Percentiles rank a stretch among this genome's conserved stretches.
Evolutionary conservation across 495 filamentous ascomycete genomes (phyloP).

Genomic region (Podospora pseudopauciseta): DNA sequence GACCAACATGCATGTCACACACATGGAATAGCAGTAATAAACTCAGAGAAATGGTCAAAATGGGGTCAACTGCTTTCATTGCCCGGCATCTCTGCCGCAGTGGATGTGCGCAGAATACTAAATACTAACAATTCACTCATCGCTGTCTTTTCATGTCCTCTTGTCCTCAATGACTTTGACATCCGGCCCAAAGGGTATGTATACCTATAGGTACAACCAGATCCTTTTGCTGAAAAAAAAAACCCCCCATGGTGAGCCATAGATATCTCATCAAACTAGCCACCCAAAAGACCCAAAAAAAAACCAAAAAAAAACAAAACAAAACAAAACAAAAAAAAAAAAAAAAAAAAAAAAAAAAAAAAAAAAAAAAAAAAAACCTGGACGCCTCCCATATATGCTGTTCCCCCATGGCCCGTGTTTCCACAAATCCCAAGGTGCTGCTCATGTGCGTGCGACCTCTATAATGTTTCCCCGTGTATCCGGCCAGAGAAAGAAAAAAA

Average conservation of each 20-base stretch:
- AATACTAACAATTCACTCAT: background rate
- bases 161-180: background rate
- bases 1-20: background rate
- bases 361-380: conserved; percentile 3
- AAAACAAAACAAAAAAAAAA: too few species aligned
- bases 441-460: conserved; percentile 19
- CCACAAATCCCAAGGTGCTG: conserved; percentile 17
- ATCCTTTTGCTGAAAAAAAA: background rate
- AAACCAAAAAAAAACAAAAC: conserved; percentile 4
- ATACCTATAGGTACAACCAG: background rate
- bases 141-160: too few species aligned
- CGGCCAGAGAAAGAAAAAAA: background rate
- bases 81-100: background rate
- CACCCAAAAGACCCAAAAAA: conserved; percentile 7
- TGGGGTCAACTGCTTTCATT: background rate
- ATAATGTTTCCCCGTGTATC: background rate
- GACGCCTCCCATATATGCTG: conserved; percentile 10
- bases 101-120: background rate
- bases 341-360: conserved; percentile 7
- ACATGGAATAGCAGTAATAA: background rate
- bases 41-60: background rate
- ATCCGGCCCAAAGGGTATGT: background rate
- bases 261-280: conserved; percentile 2
- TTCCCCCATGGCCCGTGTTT: background rate
- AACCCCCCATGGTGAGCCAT: background rate